These are phyloP conservation scores for Baorangia bicolor DNA, from an alignment of 768 basidiomycete genomes.

Conservation along the genomic window DNA sequence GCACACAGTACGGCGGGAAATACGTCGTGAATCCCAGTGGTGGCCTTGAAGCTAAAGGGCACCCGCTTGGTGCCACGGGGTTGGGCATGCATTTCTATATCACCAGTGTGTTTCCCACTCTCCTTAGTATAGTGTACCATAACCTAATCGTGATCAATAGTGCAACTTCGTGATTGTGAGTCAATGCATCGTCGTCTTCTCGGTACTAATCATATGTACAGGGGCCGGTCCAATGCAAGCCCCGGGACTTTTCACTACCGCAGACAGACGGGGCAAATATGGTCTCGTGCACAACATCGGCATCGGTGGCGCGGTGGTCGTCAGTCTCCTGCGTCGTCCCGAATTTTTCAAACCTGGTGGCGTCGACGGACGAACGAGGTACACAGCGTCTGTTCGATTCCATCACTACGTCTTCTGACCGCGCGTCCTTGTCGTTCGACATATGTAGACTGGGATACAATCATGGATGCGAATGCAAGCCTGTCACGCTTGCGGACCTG, in stretches of 20 bases:
- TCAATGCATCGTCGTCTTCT: not conserved
- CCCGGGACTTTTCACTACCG: conserved; percentile 58
- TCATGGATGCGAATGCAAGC: conserved; percentile 66
- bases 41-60: conserved; percentile 86
- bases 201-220: conserved; percentile 19
- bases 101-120: conserved; percentile 49
- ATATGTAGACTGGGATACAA: conserved; percentile 80
- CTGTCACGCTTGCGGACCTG: conserved; percentile 61
- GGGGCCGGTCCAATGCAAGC: conserved; percentile 88
- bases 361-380: conserved; percentile 66
- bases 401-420: not conserved
- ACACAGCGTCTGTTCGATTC: conserved; percentile 2
- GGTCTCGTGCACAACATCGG: conserved; percentile 85
- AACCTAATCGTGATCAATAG: conserved; percentile 32
- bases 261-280: conserved; percentile 71
- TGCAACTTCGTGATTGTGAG: conserved; percentile 74
- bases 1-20: conserved; percentile 71
- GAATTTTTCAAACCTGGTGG: conserved; percentile 73
- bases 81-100: conserved; percentile 88
- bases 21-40: conserved; percentile 85
- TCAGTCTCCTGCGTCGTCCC: conserved; percentile 72
- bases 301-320: conserved; percentile 76
- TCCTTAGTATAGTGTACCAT: not conserved
- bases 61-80: conserved; percentile 81
- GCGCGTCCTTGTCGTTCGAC: not conserved